These are phyloP conservation scores for Pythium coloratum DNA, from an alignment of 352 stramenopile genomes.

Conservation along the genomic window DNA sequence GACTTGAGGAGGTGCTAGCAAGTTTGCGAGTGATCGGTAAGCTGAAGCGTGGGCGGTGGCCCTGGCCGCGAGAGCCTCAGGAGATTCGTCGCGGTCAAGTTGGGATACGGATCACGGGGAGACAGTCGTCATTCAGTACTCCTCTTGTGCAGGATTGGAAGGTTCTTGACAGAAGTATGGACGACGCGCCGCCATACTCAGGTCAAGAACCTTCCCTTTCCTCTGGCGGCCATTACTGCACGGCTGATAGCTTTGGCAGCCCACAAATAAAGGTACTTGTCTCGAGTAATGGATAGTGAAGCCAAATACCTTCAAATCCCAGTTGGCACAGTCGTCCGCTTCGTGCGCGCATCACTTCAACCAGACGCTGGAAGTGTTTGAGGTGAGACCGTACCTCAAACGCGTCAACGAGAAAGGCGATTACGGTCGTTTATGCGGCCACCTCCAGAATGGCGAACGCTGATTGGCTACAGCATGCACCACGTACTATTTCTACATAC, in stretches of 20 bases:
- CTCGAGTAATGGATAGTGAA: conserved; percentile 11
- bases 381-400: neutral
- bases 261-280: conserved; percentile 4
- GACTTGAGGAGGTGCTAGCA: neutral
- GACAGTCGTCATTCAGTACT: neutral
- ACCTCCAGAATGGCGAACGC: neutral
- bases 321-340: neutral
- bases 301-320: conserved; percentile 16
- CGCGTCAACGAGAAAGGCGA: neutral
- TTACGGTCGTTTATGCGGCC: neutral
- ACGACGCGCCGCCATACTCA: neutral
- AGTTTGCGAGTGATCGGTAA: neutral
- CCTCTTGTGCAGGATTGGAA: neutral
- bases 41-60: neutral
- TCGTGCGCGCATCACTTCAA: neutral
- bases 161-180: neutral
- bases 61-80: neutral
- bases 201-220: neutral
- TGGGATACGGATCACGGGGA: neutral
- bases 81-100: neutral
- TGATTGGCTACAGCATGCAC: neutral
- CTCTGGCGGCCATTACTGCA: neutral
- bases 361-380: neutral
- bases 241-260: neutral
- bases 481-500: too few species aligned